Percentiles rank a stretch among this genome's conserved stretches.
phyloP scores from a whole-genome alignment of 1,284 basidiomycete genomes.

The Malassezia arunalokei region DNA sequence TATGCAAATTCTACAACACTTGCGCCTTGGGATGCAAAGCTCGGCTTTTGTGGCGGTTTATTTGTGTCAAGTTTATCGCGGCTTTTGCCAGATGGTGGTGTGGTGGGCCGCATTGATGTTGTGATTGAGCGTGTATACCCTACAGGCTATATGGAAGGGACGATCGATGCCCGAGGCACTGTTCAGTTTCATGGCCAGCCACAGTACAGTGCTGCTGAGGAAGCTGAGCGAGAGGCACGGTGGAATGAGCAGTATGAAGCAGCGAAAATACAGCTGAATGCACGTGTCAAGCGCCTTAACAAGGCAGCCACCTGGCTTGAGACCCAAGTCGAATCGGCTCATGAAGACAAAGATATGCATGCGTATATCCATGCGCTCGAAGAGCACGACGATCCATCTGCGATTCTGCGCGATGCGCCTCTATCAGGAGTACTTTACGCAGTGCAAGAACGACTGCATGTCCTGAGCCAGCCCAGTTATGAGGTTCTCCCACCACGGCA shows the following conservation, averaged over 20 bases:
- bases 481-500: slow-evolving; percentile 61
- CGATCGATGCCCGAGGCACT: slow-evolving; percentile 15
- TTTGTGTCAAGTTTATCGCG: slow-evolving; percentile 67
- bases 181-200: neutral
- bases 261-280: slow-evolving; percentile 15
- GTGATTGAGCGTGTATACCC: slow-evolving; percentile 56
- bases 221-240: slow-evolving; percentile 52
- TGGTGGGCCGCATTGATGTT: slow-evolving; percentile 64
- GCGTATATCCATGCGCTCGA: neutral
- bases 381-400: slow-evolving; percentile 11
- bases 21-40: slow-evolving; percentile 71
- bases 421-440: slow-evolving; percentile 4
- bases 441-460: slow-evolving; percentile 4
- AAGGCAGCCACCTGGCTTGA: slow-evolving; percentile 12
- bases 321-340: neutral
- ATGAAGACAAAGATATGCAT: neutral
- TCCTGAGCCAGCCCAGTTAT: slow-evolving; percentile 48
- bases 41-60: slow-evolving; percentile 60
- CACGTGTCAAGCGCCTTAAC: slow-evolving; percentile 12
- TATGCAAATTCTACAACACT: slow-evolving; percentile 73
- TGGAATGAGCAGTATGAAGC: slow-evolving; percentile 52
- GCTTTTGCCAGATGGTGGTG: slow-evolving; percentile 68
- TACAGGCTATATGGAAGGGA: slow-evolving; percentile 46
- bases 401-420: neutral
- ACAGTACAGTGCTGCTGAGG: slow-evolving; percentile 52